Percentiles rank a stretch among this genome's conserved stretches.
phyloP scores from a whole-genome alignment of 1,284 basidiomycete genomes.

The Bjerkandera adusta region DNA sequence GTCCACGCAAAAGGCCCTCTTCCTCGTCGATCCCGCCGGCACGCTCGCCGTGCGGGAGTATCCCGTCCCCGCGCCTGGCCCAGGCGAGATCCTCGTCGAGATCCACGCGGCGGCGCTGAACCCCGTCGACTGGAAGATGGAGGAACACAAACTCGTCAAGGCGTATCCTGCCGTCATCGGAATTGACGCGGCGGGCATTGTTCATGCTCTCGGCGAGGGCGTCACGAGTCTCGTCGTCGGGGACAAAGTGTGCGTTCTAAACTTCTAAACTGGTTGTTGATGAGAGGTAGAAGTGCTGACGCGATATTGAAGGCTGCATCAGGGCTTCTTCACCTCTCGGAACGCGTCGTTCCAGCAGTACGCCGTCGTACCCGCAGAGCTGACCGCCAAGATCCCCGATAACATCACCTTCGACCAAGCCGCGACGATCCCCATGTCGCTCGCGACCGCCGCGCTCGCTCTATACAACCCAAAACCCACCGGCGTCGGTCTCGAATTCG shows the following conservation, averaged over 20 bases:
- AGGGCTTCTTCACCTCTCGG: conserved; percentile 36
- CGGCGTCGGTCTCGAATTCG: conserved; percentile 29
- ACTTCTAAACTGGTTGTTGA: background rate
- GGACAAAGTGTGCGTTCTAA: conserved; percentile 51
- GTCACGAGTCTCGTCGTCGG: conserved; percentile 51
- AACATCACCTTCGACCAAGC: conserved; percentile 44
- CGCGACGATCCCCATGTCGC: conserved; percentile 29
- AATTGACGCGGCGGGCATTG: conserved; percentile 56
- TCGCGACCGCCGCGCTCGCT: conserved; percentile 28
- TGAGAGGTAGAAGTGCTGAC: conserved; percentile 2
- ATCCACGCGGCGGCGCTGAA: conserved; percentile 41
- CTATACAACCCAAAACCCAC: conserved; percentile 22
- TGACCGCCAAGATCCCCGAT: conserved; percentile 42
- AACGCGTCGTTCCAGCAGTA: conserved; percentile 51
- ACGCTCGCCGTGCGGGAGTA: conserved; percentile 18
- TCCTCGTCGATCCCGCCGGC: conserved; percentile 22
- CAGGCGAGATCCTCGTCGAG: conserved; percentile 39
- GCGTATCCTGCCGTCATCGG: conserved; percentile 48
- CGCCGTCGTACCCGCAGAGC: conserved; percentile 37
- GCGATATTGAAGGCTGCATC: conserved; percentile 37
- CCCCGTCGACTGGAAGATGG: conserved; percentile 39
- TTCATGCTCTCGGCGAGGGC: conserved; percentile 50
- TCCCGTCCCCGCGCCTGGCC: conserved; percentile 31
- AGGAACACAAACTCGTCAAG: conserved; percentile 30
- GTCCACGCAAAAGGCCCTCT: conserved; percentile 25